Evolutionary conservation across 805 yeast genomes (phyloP).

Genomic region (Cyberlindnera misumaiensis): DNA sequence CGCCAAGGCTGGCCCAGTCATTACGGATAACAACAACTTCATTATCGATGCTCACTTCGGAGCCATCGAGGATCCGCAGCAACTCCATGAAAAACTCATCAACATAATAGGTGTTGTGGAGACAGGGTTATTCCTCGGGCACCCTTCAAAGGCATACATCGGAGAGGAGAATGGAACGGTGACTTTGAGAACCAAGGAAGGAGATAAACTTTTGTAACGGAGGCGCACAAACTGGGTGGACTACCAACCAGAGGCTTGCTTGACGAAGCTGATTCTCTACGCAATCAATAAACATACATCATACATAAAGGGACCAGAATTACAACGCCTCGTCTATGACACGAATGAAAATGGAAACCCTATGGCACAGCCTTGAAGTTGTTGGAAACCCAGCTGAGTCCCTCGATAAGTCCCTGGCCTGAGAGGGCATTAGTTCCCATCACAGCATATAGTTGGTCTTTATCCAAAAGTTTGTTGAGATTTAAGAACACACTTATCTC

Average conservation of each 20-base stretch:
- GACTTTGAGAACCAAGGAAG: conserved; percentile 25
- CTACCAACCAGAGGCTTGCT: too few relatives aligned
- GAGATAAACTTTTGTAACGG: conserved; percentile 11
- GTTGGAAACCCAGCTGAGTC: conserved; percentile 77
- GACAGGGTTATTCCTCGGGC: conserved; percentile 77
- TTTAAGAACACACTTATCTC: conserved; percentile 71
- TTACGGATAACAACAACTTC: conserved; percentile 93
- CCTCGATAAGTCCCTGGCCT: conserved; percentile 86
- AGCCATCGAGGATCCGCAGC: conserved; percentile 43
- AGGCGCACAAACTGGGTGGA: too few relatives aligned
- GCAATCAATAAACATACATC: too few relatives aligned
- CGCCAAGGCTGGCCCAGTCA: conserved; percentile 95
- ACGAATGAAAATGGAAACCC: background rate
- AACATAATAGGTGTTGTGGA: conserved; percentile 89
- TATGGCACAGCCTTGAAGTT: conserved; percentile 34
- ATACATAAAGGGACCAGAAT: too few relatives aligned
- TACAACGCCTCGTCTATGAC: too few relatives aligned
- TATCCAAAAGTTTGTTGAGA: conserved; percentile 46
- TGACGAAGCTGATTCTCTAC: background rate
- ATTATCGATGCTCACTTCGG: conserved; percentile 93
- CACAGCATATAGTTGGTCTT: conserved; percentile 81
- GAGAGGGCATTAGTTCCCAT: conserved; percentile 86
- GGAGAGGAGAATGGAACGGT: conserved; percentile 78
- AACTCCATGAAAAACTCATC: conserved; percentile 62
- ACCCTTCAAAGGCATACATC: conserved; percentile 75